Evolutionary conservation across 306 rosid species (phyloP), one percentile per base, ranked within the genome.

Genomic region (Spatholobus suberectus): DNA sequence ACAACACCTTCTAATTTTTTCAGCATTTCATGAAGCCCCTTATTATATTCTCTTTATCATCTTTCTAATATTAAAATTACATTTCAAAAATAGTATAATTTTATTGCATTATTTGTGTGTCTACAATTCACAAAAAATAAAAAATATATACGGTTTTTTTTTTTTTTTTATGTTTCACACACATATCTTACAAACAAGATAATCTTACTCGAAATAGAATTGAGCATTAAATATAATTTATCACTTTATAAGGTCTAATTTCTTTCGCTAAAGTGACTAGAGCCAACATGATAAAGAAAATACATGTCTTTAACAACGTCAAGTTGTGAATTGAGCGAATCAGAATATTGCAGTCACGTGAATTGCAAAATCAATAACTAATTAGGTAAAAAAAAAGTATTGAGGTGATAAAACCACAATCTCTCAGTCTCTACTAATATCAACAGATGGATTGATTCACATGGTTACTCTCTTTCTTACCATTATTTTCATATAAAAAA

Each of bases 391-490:
- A 5, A 61, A 23, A 54, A 23, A 23, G 1, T 1, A 13, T 24
- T 61, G 38, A 61, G 20, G 37, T 57, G 34, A 26, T 59, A 13
- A 24, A 59, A 59, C 11, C 18, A 59, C 67, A 12, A 26, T 23
- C 63, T 55, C 62, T 21, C 1, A 57, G 2, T 54, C 26, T 21
- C 65, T 59, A 5, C 67, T 59, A 77, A 63, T 61, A 34, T 49
- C n/a, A 32, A 54, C 17, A 35, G 29, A 41, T 37, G 35, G 68
- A 66, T 37, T 15, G 3, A 12, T 47, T 78, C 20, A 35, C 68
- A 38, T 54, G 18, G 13, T 69, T 26, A 3, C 58, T 47, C 55
- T 23, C 21, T 79, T 57, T 80, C 62, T 81, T 6, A 58, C 78
- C 40, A 52, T 8, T 32, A 34, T 34, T 54, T 57, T 41, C 12